Percentiles rank a stretch among this genome's conserved stretches.
Conservation (phyloP, 768 basidiomycete species). For the Termitomyces sp. region DNA sequence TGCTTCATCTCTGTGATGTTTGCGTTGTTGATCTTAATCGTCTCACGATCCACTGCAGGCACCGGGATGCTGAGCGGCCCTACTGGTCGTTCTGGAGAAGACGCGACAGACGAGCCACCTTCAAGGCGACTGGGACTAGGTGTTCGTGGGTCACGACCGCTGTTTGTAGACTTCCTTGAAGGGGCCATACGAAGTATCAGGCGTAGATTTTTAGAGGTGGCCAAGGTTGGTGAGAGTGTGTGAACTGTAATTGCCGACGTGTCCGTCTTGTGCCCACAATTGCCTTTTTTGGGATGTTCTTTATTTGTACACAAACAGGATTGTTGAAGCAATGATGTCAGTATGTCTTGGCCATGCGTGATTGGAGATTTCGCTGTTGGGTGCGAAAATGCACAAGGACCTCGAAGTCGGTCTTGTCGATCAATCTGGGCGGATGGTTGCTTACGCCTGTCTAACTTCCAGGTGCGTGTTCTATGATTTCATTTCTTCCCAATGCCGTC, state of each 20-base stretch:
- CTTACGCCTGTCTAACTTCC: conserved; percentile 73
- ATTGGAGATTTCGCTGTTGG: neutral
- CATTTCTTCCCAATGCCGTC: neutral
- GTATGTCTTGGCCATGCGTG: too few species aligned
- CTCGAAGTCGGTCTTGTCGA: conserved; percentile 79
- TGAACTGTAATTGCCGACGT: conserved; percentile 8
- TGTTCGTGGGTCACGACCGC: conserved; percentile 13
- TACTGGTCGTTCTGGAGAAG: conserved; percentile 40
- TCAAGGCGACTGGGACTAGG: conserved; percentile 17
- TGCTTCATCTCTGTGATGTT: conserved; percentile 59
- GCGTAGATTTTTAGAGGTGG: conserved; percentile 4
- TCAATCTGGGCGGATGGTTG: conserved; percentile 49
- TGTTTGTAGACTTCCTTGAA: conserved; percentile 12
- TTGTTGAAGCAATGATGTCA: too few species aligned
- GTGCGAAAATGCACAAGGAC: conserved; percentile 61
- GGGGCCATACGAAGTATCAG: conserved; percentile 14
- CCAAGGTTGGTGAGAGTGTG: conserved; percentile 7
- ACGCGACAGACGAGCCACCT: conserved; percentile 17
- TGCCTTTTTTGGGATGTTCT: conserved; percentile 10
- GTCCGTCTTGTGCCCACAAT: conserved; percentile 11
- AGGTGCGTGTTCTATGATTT: conserved; percentile 39
- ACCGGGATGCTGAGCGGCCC: conserved; percentile 50
- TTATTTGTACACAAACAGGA: too few species aligned
- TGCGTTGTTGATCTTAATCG: conserved; percentile 57
- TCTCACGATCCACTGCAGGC: conserved; percentile 41